Evolutionary conservation across 1,139 yeast species (phyloP).

Genomic region (Kodamaea plutei): DNA sequence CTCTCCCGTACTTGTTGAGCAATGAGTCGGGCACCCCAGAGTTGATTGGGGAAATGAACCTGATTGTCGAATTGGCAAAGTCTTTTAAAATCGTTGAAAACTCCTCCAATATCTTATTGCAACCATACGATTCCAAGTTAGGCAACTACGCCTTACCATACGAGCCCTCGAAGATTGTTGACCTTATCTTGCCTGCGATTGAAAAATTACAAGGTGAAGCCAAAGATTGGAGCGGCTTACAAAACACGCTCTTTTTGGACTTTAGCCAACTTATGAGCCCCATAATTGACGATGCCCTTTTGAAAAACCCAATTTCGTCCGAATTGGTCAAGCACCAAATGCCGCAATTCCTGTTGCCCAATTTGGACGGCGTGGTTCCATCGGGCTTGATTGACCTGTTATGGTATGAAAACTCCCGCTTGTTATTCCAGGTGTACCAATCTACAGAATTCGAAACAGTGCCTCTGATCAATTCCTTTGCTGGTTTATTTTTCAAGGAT

Average conservation of each 20-base stretch:
- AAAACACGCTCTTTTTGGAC: conserved; percentile 29
- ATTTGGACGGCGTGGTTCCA: conserved; percentile 27
- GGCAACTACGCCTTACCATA: conserved; percentile 46
- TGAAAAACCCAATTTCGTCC: conserved; percentile 35
- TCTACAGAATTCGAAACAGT: conserved; percentile 61
- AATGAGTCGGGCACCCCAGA: conserved; percentile 32
- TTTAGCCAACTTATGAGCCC: conserved; percentile 32
- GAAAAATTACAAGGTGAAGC: conserved; percentile 27
- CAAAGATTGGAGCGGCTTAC: conserved; percentile 23
- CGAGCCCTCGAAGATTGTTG: conserved; percentile 47
- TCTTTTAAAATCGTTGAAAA: conserved; percentile 27
- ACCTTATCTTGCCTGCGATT: conserved; percentile 55
- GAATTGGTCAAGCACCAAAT: conserved; percentile 42
- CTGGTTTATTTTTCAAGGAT: conserved; percentile 65
- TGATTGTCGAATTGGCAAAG: conserved; percentile 44
- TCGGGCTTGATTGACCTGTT: conserved; percentile 33
- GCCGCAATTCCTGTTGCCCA: conserved; percentile 48
- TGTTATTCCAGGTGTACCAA: conserved; percentile 63
- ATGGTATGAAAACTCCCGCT: conserved; percentile 50
- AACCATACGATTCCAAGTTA: conserved; percentile 38
- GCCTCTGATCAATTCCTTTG: conserved; percentile 58
- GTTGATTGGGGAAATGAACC: conserved; percentile 35
- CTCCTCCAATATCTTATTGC: conserved; percentile 22
- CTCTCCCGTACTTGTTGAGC: conserved; percentile 65
- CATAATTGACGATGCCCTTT: conserved; percentile 33